Base-by-base conservation (phyloP, 148 eudicot species). In the Spergularia marina region DNA sequence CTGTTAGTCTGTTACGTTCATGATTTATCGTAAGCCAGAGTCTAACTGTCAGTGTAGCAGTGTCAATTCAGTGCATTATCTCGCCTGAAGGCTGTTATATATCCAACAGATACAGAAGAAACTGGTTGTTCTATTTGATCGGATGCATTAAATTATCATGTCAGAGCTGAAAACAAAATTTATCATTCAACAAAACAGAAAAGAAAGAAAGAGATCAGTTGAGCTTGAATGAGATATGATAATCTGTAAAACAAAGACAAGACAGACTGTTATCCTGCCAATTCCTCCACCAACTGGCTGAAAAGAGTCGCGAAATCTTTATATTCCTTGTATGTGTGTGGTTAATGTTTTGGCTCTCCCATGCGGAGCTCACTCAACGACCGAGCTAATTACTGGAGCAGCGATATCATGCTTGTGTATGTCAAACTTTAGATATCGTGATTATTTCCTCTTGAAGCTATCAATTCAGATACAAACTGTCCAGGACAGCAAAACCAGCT, bases 401-500 rank as follows among this genome's bases (percentile, higher is more conserved):
- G 12, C 57, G 2, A 59, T 59, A 56, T 71, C 56, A 51, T 61
- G 58, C n/a, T 12, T 10, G 55, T 25, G 41, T 8, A 49, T 36
- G 62, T 65, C 68, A 34, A 51, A 52, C 17, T 71, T 71, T 30
- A 57, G 47, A 5, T 36, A 16, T 49, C 53, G 12, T 21, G 58
- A 6, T 34, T 16, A 25, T 36, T 39, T 40, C 47, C 12, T 20
- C 62, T 59, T 58, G 20, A 25, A 13, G 34, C 39, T 36, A 65
- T 81, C 80, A 90, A 67, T 77, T 79, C 80, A 92, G 73, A 83
- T 90, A 94, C 47, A 94, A 69, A 84, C 98, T 89, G 79, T 94
- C 97, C 75, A 94, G 82, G 80, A 94, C 98, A 34, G 97, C 98
- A 73, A 87, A 92, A 54, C 98, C 98, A 66, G 98, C 97, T 23